Conservation (phyloP, 495 filamentous ascomycete species). For the Aspergillus baeticus region DNA sequence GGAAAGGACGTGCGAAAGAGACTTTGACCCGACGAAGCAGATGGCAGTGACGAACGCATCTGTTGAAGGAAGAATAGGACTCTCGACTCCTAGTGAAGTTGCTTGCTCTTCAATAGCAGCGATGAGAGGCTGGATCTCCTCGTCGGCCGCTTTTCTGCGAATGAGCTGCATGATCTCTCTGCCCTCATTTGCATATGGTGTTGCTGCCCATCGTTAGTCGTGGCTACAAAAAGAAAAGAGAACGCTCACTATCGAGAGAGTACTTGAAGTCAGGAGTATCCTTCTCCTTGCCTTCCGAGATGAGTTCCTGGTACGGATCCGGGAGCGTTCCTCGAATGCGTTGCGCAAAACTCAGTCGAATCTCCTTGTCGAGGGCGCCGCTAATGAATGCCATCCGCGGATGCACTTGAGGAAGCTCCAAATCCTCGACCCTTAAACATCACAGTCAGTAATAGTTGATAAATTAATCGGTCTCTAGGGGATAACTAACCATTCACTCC, state of each 20-base stretch:
- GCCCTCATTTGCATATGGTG: conserved; percentile 78
- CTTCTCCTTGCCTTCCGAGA: conserved; percentile 84
- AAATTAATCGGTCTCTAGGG: neutral
- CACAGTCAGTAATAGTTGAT: conserved; percentile 9
- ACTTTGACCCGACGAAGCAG: conserved; percentile 89
- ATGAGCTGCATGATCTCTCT: conserved; percentile 75
- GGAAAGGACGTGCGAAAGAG: conserved; percentile 90
- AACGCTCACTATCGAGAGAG: conserved; percentile 67
- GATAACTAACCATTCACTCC: conserved; percentile 81
- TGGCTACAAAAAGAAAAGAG: too few relatives aligned
- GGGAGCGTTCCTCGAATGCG: conserved; percentile 93
- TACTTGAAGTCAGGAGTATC: conserved; percentile 96
- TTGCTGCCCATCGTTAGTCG: conserved; percentile 48
- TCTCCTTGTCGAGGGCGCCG: conserved; percentile 93
- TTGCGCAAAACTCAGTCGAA: conserved; percentile 92
- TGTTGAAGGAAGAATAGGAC: conserved; percentile 77
- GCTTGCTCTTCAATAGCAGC: conserved; percentile 75
- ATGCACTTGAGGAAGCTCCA: conserved; percentile 70
- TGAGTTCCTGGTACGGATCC: conserved; percentile 76
- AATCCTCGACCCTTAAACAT: conserved; percentile 75
- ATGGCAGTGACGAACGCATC: conserved; percentile 92
- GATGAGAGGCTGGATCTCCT: conserved; percentile 76
- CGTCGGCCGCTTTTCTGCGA: conserved; percentile 76
- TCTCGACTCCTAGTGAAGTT: conserved; percentile 57
- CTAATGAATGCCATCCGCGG: conserved; percentile 90